Percentiles rank a stretch among this genome's conserved stretches.
phyloP scores from a whole-genome alignment of 2,329 filamentous ascomycete species.

The Fusarium sp. region DNA sequence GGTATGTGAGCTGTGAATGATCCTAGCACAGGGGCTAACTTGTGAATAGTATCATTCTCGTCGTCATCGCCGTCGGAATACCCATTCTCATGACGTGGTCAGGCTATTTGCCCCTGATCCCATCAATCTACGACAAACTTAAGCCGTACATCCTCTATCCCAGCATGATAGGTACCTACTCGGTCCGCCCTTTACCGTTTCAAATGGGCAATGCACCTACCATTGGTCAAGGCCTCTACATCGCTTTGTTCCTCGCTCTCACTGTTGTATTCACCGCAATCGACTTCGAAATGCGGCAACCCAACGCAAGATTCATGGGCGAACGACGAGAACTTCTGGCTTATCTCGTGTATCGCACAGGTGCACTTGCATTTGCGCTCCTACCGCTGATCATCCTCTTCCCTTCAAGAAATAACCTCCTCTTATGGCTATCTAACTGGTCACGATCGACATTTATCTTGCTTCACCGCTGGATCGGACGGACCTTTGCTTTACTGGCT shows the following conservation, averaged over 20 bases:
- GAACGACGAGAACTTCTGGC: neutral
- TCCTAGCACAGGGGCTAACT: neutral
- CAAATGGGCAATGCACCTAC: constrained; percentile 16
- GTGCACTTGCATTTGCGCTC: constrained; percentile 6
- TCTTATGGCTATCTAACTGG: constrained; percentile 16
- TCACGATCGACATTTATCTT: constrained; percentile 14
- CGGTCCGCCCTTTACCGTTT: constrained; percentile 13
- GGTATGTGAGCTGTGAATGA: neutral
- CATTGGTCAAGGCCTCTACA: constrained; percentile 10
- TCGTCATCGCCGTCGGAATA: constrained; percentile 5
- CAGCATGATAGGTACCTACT: constrained; percentile 25
- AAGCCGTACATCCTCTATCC: constrained; percentile 24
- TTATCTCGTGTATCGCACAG: constrained; percentile 17
- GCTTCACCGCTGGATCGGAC: constrained; percentile 15
- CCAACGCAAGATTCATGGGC: constrained; percentile 1
- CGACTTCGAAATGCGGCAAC: constrained; percentile 10
- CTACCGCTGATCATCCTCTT: constrained; percentile 17
- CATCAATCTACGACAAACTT: constrained; percentile 17
- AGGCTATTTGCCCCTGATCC: constrained; percentile 9
- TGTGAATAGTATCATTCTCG: neutral
- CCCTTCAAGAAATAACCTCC: constrained; percentile 4
- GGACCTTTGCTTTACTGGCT: constrained; percentile 12
- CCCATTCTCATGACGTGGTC: constrained; percentile 14
- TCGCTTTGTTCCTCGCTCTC: neutral
- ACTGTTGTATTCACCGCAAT: neutral